Evolutionary conservation across 192 early-diverging fungal species (phyloP).

Genomic region (Gonapodya prolifera): DNA sequence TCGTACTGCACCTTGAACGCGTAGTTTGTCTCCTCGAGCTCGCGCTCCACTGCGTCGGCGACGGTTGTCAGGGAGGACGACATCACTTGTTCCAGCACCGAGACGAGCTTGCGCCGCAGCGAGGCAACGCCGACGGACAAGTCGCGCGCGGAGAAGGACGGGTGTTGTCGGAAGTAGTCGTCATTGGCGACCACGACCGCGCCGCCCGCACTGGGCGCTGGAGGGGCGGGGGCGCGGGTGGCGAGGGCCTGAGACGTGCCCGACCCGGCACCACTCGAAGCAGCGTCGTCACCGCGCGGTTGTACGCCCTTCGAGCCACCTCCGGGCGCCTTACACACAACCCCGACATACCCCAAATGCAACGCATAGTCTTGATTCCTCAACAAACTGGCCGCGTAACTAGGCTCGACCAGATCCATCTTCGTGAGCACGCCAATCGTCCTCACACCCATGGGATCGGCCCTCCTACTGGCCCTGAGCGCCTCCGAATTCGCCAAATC

Average conservation of each 20-base stretch:
- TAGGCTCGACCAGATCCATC: slow-evolving; percentile 76
- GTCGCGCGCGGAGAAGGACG: slow-evolving; percentile 44
- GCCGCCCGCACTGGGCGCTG: too few species aligned
- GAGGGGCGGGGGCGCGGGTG: too few species aligned
- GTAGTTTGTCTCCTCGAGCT: slow-evolving; percentile 89
- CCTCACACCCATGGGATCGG: slow-evolving; percentile 62
- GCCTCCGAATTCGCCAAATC: slow-evolving; percentile 80
- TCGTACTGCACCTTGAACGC: slow-evolving; percentile 99
- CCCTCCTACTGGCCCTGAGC: slow-evolving; percentile 59
- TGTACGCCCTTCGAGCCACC: slow-evolving; percentile 1
- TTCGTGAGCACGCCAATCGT: slow-evolving; percentile 81
- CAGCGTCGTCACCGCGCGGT: background rate
- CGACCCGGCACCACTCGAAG: background rate
- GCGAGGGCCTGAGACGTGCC: too few species aligned
- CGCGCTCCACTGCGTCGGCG: slow-evolving; percentile 83
- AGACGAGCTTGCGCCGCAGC: slow-evolving; percentile 75
- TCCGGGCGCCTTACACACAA: slow-evolving; percentile 65
- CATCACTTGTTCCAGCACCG: slow-evolving; percentile 88
- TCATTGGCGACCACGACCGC: slow-evolving; percentile 40
- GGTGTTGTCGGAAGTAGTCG: slow-evolving; percentile 35
- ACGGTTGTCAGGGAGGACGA: slow-evolving; percentile 64
- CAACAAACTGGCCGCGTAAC: slow-evolving; percentile 62
- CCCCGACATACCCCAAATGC: slow-evolving; percentile 90
- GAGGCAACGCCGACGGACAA: slow-evolving; percentile 75
- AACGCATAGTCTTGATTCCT: slow-evolving; percentile 87